phyloP scores from a whole-genome alignment of 1,284 basidiomycete species.

The Sporisorium reilianum region DNA sequence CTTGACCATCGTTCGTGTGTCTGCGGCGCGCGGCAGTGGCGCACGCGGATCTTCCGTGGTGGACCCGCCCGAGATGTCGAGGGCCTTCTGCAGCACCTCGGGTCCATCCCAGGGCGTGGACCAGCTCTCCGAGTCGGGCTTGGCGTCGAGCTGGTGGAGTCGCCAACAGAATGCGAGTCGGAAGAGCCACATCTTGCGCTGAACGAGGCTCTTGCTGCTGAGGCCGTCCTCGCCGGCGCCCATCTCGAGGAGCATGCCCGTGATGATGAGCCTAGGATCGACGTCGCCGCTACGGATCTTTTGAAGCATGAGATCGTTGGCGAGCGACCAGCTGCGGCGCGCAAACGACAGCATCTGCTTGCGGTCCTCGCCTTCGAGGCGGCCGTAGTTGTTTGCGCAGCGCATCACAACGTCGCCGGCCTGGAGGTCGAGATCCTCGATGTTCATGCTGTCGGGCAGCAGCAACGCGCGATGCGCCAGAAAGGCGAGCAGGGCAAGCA shows the following conservation, averaged over 20 bases:
- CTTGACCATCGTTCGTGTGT: constrained; percentile 41
- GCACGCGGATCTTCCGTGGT: constrained; percentile 36
- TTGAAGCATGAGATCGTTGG: constrained; percentile 54
- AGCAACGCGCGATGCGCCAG: constrained; percentile 56
- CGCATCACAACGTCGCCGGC: constrained; percentile 46
- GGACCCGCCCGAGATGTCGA: constrained; percentile 42
- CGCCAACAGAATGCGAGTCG: constrained; percentile 51
- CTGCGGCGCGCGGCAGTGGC: constrained; percentile 42
- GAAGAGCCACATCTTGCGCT: constrained; percentile 57
- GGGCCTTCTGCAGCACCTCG: constrained; percentile 39
- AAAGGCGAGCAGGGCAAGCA: constrained; percentile 56
- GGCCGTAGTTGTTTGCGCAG: constrained; percentile 48
- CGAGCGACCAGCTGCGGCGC: constrained; percentile 54
- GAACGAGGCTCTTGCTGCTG: constrained; percentile 37
- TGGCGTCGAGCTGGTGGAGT: constrained; percentile 50
- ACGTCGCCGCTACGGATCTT: constrained; percentile 54
- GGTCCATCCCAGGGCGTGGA: constrained; percentile 42
- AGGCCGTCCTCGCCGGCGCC: constrained; percentile 57
- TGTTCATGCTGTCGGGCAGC: constrained; percentile 50
- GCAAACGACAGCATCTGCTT: constrained; percentile 55
- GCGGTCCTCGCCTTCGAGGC: constrained; percentile 50
- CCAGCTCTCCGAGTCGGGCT: constrained; percentile 43
- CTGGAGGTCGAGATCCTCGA: constrained; percentile 55
- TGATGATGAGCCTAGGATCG: constrained; percentile 50
- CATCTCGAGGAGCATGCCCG: constrained; percentile 54